Conservation (phyloP, 169 alveolate genomes). For the Plasmodium sp. region DNA sequence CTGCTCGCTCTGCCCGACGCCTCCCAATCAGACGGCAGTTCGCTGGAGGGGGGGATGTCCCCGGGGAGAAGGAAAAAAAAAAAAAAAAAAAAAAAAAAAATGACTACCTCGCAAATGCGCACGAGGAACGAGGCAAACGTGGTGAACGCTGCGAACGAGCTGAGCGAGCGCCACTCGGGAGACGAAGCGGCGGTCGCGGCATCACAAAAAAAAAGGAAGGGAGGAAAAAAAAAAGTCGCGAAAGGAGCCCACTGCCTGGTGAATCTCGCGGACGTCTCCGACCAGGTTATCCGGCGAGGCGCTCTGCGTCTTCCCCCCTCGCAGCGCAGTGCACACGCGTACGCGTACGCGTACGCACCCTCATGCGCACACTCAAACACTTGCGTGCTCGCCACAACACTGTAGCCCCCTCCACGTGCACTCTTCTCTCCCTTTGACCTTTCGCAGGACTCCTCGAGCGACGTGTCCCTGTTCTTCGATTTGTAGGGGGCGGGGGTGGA, state of each 20-base stretch:
- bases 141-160: neutral
- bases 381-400: neutral
- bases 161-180: neutral
- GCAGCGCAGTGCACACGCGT: neutral
- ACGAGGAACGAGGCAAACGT: neutral
- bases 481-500: neutral
- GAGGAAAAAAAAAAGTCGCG: neutral
- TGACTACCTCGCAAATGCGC: neutral
- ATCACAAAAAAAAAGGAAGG: neutral
- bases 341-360: too few species aligned
- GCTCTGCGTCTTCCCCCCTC: neutral
- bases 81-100: neutral
- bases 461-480: constrained; percentile 37
- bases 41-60: neutral
- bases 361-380: too few species aligned
- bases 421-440: neutral
- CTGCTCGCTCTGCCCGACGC: neutral
- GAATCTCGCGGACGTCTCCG: neutral
- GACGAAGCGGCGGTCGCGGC: neutral
- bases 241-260: neutral
- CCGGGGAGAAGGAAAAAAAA: neutral
- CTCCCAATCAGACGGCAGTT: neutral
- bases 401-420: neutral
- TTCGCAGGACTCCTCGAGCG: constrained; percentile 54
- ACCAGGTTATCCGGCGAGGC: neutral